These are phyloP conservation scores for Elaeis guineensis DNA, from an alignment of 176 grass and related monocot genomes.

Conservation along the genomic window DNA sequence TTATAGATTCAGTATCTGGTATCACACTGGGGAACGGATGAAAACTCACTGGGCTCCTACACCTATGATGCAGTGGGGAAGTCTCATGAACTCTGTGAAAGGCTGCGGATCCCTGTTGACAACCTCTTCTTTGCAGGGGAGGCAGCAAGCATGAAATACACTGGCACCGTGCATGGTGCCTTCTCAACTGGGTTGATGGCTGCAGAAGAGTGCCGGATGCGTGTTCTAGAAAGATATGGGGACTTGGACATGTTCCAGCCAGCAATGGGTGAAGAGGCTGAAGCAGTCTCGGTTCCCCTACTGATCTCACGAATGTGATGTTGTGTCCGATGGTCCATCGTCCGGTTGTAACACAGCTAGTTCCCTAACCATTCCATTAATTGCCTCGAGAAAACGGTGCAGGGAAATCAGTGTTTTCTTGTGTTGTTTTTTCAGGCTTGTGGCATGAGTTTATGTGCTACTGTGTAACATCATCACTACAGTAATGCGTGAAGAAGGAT, in stretches of 20 bases:
- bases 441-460: slow-evolving; percentile 24
- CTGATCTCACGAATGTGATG: slow-evolving; percentile 81
- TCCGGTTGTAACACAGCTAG: slow-evolving; percentile 5
- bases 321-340: too few relatives aligned
- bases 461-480: neutral
- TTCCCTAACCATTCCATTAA: slow-evolving; percentile 33
- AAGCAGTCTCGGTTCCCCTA: slow-evolving; percentile 63
- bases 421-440: slow-evolving; percentile 27
- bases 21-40: slow-evolving; percentile 84
- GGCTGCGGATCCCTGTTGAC: slow-evolving; percentile 81
- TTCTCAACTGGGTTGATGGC: slow-evolving; percentile 88
- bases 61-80: slow-evolving; percentile 76
- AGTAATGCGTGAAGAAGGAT: too few relatives aligned
- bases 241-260: slow-evolving; percentile 62
- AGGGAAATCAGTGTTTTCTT: slow-evolving; percentile 11
- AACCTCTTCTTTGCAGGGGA: slow-evolving; percentile 97
- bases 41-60: slow-evolving; percentile 86
- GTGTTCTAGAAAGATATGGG: slow-evolving; percentile 81
- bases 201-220: slow-evolving; percentile 82
- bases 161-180: slow-evolving; percentile 79
- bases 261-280: slow-evolving; percentile 55
- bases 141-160: slow-evolving; percentile 83
- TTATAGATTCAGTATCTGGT: slow-evolving; percentile 83
- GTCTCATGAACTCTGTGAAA: slow-evolving; percentile 67
- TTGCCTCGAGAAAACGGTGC: slow-evolving; percentile 32